Evolutionary conservation across 106 monocot species (phyloP).

Genomic region (Iris macrosiphon): DNA sequence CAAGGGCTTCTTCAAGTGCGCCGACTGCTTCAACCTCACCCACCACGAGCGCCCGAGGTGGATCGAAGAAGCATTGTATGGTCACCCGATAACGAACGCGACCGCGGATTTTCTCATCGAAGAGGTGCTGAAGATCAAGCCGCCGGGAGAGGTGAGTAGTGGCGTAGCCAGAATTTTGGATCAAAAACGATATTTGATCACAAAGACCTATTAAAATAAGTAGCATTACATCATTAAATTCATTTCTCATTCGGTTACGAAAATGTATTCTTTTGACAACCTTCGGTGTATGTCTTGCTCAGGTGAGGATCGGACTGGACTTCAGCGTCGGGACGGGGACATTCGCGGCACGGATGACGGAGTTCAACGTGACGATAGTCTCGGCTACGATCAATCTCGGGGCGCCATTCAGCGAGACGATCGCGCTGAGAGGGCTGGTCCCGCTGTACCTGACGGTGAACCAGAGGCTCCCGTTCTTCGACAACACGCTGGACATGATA

Average conservation of each 20-base stretch:
- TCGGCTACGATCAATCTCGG: conserved; percentile 58
- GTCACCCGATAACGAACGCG: conserved; percentile 8
- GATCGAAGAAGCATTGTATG: conserved; percentile 12
- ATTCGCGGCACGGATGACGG: conserved; percentile 62
- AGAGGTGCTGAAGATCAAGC: conserved; percentile 41
- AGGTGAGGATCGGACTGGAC: conserved; percentile 56
- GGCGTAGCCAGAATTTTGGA: too few relatives aligned
- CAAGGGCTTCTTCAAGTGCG: conserved; percentile 69
- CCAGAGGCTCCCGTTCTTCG: conserved; percentile 77
- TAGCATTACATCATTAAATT: too few relatives aligned
- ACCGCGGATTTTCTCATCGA: conserved; percentile 39
- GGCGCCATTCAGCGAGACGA: conserved; percentile 65
- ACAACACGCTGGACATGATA: conserved; percentile 71
- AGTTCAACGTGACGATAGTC: conserved; percentile 36
- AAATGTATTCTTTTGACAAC: too few relatives aligned
- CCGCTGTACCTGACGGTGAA: conserved; percentile 62
- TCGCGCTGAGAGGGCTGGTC: conserved; percentile 60
- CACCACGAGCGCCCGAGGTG: conserved; percentile 53
- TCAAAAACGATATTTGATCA: too few relatives aligned
- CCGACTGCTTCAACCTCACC: conserved; percentile 61
- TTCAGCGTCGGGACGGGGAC: conserved; percentile 75
- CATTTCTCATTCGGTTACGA: too few relatives aligned
- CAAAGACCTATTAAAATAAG: too few relatives aligned
- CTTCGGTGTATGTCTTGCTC: too few relatives aligned
- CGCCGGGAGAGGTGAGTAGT: conserved; percentile 42